Evolutionary conservation across 345 rosid genomes (phyloP).

Genomic region (Dovyalis caffra): DNA sequence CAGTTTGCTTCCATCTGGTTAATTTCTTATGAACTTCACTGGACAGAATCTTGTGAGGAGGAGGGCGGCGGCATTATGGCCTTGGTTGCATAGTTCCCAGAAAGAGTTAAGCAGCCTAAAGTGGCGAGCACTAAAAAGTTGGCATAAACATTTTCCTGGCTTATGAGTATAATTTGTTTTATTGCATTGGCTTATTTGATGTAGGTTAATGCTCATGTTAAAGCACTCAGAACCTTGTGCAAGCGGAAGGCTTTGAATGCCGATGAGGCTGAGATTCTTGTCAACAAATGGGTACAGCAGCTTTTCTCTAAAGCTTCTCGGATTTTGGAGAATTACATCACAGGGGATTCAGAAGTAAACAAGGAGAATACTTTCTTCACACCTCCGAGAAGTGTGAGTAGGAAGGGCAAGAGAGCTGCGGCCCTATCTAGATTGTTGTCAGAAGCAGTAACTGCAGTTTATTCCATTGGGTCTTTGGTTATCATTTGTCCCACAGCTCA

Average conservation of each 20-base stretch:
- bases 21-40: neutral
- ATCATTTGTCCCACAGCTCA: slow-evolving; percentile 72
- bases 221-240: slow-evolving; percentile 83
- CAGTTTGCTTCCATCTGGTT: neutral
- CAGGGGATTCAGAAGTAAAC: slow-evolving; percentile 37
- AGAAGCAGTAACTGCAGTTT: slow-evolving; percentile 63
- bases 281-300: slow-evolving; percentile 65
- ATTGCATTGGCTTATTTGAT: slow-evolving; percentile 22
- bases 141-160: too few species aligned
- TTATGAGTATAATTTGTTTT: neutral
- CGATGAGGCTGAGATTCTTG: slow-evolving; percentile 64
- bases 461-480: slow-evolving; percentile 76
- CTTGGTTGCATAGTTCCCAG: too few species aligned
- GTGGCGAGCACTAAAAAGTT: too few species aligned
- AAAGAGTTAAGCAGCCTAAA: too few species aligned
- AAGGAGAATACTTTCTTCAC: slow-evolving; percentile 47
- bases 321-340: slow-evolving; percentile 63
- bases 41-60: too few species aligned
- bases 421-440: slow-evolving; percentile 37
- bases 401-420: slow-evolving; percentile 48
- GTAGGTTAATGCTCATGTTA: slow-evolving; percentile 94
- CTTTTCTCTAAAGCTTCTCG: slow-evolving; percentile 59
- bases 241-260: slow-evolving; percentile 57
- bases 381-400: slow-evolving; percentile 53
- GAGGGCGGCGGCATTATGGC: too few species aligned